Evolutionary conservation across 1,139 yeast species (phyloP), one percentile per base, ranked within the genome.

Genomic region (Maudiozyma humilis): DNA sequence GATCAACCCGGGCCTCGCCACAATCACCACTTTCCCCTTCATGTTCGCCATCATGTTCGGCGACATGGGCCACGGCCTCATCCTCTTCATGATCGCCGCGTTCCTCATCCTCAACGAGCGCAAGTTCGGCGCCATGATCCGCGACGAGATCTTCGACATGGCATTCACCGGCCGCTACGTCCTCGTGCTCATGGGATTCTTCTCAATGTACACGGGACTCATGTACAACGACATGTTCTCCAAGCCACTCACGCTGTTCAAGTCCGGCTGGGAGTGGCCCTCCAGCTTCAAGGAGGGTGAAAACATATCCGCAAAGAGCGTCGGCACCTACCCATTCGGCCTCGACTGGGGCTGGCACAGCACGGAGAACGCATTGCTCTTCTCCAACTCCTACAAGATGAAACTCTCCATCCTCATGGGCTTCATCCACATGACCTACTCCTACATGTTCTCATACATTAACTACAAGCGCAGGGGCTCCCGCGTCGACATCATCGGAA

Each of bases 1-100:
- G 64, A 82, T 83, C 23, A 83, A 83, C 59, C 86, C 93, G 1
- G 93, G 89, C 49, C 70, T 83, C 51, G 82, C 93, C 25, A 83
- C 93, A 2, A 73, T 81, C 44, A 78, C 83, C 20, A 83, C 93
- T 2, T 83, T 83, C 69, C 93, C 93, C 32, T 83, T 83, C 59
- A 80, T 83, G 87, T 83, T 83, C 66, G 89, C 93, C 31, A 78
- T 83, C 53, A 83, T 83, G 93, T 83, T 83, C 69, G 93, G 93
- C 71, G 93, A 83, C 66, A 64, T 82, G 49, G 93, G 93, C 20
- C 93, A 83, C 62, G 93, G 93, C 3, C 71, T 82, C 50, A 71
- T 83, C 46, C 66, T 83, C 56, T 65, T 76, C 40, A 64, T 79
- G 50, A 79, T 81, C 29, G 88, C 86, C 1, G 61, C 70, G 34